Percentiles rank a stretch among this genome's conserved stretches.
Conservation (phyloP, 495 filamentous ascomycete genomes). For the Daldinia loculata region DNA sequence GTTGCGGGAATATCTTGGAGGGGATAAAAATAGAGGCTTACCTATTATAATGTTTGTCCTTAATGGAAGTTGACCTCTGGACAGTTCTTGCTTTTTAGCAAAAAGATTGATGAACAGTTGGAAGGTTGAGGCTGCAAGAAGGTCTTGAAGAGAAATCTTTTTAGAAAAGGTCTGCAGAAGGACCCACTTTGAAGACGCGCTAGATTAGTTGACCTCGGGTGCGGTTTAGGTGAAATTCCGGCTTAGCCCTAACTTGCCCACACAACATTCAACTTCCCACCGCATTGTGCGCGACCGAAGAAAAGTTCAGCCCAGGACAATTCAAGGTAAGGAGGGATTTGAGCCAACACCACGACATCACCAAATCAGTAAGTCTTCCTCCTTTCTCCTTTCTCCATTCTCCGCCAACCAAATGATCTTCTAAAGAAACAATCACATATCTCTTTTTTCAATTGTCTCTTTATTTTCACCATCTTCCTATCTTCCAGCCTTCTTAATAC, state of each 20-base stretch:
- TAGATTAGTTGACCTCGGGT: constrained; percentile 29
- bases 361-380: constrained; percentile 37
- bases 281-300: constrained; percentile 30
- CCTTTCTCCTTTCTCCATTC: background rate
- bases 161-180: constrained; percentile 22
- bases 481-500: background rate
- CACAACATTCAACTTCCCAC: constrained; percentile 39
- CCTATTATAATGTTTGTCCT: background rate
- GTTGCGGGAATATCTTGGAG: constrained; percentile 7
- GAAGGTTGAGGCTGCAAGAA: constrained; percentile 5
- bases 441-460: background rate
- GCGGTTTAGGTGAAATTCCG: constrained; percentile 34
- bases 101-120: background rate
- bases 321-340: constrained; percentile 39
- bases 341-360: constrained; percentile 38
- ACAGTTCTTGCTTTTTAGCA: background rate
- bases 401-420: background rate
- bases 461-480: background rate
- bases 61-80: background rate
- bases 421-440: background rate
- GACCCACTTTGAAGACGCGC: background rate
- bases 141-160: constrained; percentile 4
- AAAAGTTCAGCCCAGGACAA: constrained; percentile 38
- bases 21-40: constrained; percentile 6
- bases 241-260: constrained; percentile 41